A percentile compares a stretch with the other conserved stretches of the same genome.
These are phyloP conservation scores for Colletotrichum viniferum DNA, from an alignment of 2,329 filamentous ascomycete species.

Conservation along the genomic window DNA sequence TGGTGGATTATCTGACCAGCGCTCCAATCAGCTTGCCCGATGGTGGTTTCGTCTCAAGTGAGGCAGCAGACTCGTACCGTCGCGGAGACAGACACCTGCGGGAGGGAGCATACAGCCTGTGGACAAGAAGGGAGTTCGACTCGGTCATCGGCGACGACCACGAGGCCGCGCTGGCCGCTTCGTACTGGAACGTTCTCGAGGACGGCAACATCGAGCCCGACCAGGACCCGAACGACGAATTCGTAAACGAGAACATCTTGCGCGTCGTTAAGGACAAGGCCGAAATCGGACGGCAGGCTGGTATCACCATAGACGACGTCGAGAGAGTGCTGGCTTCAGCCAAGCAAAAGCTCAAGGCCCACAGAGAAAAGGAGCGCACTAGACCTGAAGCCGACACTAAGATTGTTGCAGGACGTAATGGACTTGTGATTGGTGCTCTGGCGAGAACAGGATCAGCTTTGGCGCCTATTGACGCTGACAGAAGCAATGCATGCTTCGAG, in stretches of 20 bases:
- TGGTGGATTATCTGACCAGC: slow-evolving; percentile 84
- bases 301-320: slow-evolving; percentile 72
- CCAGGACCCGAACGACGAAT: slow-evolving; percentile 90
- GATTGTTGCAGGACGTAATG: slow-evolving; percentile 86
- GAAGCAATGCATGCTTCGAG: slow-evolving; percentile 63
- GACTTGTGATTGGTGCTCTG: slow-evolving; percentile 84
- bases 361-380: slow-evolving; percentile 76
- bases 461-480: slow-evolving; percentile 59
- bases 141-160: slow-evolving; percentile 65
- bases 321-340: slow-evolving; percentile 70
- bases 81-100: slow-evolving; percentile 80
- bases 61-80: slow-evolving; percentile 84
- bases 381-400: slow-evolving; percentile 86
- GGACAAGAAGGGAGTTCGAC: slow-evolving; percentile 88
- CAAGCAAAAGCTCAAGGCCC: slow-evolving; percentile 69
- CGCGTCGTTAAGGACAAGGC: slow-evolving; percentile 70
- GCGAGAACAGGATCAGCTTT: slow-evolving; percentile 75
- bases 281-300: slow-evolving; percentile 77
- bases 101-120: slow-evolving; percentile 93
- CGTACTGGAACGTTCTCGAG: slow-evolving; percentile 82
- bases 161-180: slow-evolving; percentile 68
- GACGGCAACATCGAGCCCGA: slow-evolving; percentile 85
- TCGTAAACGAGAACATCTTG: slow-evolving; percentile 91
- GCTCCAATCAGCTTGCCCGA: slow-evolving; percentile 67
- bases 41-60: slow-evolving; percentile 85